phyloP scores from a whole-genome alignment of 23 red algal genomes.

The Chondrus crispus region DNA sequence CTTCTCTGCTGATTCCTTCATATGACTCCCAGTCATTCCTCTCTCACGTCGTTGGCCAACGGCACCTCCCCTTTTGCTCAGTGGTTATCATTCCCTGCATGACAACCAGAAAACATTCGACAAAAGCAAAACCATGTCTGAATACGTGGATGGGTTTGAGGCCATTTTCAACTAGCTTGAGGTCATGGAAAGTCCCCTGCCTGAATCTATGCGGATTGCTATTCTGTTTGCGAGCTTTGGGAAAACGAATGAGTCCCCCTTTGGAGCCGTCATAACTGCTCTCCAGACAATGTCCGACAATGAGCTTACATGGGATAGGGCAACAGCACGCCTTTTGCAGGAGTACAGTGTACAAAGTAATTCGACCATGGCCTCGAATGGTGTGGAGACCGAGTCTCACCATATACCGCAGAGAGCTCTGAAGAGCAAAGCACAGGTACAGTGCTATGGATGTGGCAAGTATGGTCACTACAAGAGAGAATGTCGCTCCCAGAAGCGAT shows the following conservation, averaged over 20 bases:
- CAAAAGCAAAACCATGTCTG: neutral
- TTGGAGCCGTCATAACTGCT: neutral
- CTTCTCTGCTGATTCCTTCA: too few relatives aligned
- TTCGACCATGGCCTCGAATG: too few relatives aligned
- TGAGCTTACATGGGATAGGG: neutral
- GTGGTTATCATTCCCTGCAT: too few relatives aligned
- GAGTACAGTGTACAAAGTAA: neutral
- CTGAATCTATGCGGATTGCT: neutral
- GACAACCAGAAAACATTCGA: too few relatives aligned
- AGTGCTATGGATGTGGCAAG: neutral
- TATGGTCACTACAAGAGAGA: neutral
- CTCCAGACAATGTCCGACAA: neutral
- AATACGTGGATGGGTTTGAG: neutral
- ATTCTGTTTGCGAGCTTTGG: conserved; percentile 18
- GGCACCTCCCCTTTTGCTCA: too few relatives aligned
- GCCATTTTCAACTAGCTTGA: neutral
- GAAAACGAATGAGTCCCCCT: neutral
- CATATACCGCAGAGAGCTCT: neutral
- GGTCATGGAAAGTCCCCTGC: neutral
- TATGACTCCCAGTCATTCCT: too few relatives aligned
- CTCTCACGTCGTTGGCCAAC: too few relatives aligned
- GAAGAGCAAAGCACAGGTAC: neutral
- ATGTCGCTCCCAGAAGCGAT: neutral
- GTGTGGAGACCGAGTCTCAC: neutral
- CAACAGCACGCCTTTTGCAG: neutral